A percentile compares a stretch with the other conserved stretches of the same genome.
These are phyloP conservation scores for Pestalotiopsis sp. DNA, from an alignment of 2,329 filamentous ascomycete species.

Conservation along the genomic window DNA sequence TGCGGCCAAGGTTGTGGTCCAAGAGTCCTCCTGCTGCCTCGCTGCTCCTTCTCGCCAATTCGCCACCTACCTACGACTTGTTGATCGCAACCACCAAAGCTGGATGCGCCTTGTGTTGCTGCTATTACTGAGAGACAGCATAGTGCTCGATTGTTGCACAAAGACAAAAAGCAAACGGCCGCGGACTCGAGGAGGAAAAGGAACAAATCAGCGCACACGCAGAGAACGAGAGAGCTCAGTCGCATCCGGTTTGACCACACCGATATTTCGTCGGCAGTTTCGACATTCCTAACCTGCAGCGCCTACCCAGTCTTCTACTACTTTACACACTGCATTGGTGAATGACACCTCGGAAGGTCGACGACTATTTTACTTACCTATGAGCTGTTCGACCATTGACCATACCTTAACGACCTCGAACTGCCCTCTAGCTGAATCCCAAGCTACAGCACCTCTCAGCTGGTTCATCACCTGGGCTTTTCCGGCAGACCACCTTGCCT, in stretches of 20 bases:
- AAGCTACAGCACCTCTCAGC: not conserved
- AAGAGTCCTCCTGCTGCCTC: not conserved
- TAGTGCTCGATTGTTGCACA: not conserved
- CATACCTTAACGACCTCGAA: not conserved
- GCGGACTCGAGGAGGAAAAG: not conserved
- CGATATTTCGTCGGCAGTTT: not conserved
- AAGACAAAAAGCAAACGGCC: slow-evolving; percentile 2
- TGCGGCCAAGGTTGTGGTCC: no score
- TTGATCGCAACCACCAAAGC: not conserved
- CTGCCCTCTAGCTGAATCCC: not conserved
- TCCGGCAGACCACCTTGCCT: not conserved
- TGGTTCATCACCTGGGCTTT: not conserved
- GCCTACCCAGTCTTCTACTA: not conserved
- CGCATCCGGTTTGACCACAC: not conserved
- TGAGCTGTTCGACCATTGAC: not conserved
- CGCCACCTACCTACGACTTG: not conserved
- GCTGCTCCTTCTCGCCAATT: not conserved
- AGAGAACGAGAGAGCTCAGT: not conserved
- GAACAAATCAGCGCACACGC: not conserved
- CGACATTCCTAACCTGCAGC: not conserved
- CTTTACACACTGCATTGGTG: not conserved
- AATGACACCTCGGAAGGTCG: not conserved
- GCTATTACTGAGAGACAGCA: not conserved
- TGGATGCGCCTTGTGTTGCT: slow-evolving; percentile 1
- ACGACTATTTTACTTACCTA: not conserved